Evolutionary conservation across 257 asterid species (phyloP), one percentile per base, ranked within the genome.

Genomic region (Agastache rugosa): DNA sequence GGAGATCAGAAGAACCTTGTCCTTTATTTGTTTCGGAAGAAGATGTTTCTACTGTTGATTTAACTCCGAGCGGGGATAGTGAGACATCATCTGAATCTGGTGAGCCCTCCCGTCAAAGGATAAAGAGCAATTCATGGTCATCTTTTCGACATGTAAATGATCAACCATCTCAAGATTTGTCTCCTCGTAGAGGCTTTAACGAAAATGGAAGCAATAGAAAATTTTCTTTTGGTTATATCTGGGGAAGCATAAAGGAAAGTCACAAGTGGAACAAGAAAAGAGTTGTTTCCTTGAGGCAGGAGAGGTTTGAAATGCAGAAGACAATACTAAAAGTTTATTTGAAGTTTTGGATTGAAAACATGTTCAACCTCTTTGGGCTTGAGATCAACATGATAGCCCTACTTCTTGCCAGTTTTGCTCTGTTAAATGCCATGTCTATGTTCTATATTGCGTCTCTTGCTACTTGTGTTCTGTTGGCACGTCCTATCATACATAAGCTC

Each of bases 341-440:
- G 85, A 95, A 87, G 84, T 95, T 89, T 85, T 92, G 99, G 99
- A 83, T 84, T 58, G 99, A 95, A 83, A 95, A 95, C 83, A 82
- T 95, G 96, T 95, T 90, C 85, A 95, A 89, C 79, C 96, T 95
- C 72, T 90, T 90, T 73, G 99, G 99, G 75, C 99, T 95, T 74
- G 98, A 95, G 93, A 92, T 95, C 79, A 92, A 88, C 79, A 95
- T 95, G 99, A 77, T 90, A 23, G 94, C 86, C 31, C 82, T 95
- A 72, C 87, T 95, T 61, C 84, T 95, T 71, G 89, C 99, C 79
- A 95, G 99, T 84, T 95, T 95, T 78, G 98, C 97, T 48, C 79
- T 92, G 82, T 81, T 95, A 44, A 95, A 95, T 79, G 96, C 92
- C 34, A 55, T 90, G 79, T 95, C 99, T 47, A 76, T 95, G 79